Evolutionary conservation across 345 rosid species (phyloP), one percentile per base, ranked within the genome.

Genomic region (Rubroshorea leprosula): DNA sequence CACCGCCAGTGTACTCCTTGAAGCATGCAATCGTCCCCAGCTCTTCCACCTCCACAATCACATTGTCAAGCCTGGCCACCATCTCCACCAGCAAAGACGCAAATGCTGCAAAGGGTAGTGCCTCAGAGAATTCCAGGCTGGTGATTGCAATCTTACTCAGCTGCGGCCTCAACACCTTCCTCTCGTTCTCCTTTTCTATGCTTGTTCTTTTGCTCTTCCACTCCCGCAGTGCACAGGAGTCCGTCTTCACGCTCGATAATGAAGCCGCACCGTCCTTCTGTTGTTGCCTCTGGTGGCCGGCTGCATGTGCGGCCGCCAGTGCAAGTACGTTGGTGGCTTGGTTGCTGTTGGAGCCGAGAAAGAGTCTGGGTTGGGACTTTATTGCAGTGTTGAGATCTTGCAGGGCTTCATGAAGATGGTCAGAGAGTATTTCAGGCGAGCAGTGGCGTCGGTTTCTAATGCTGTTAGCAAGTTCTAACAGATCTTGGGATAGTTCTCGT

Each of bases 41-140:
- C 50, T 90, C 93, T 54, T 87, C 82, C 2, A 80, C 90, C 65
- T 87, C 87, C 61, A 72, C 86, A 6, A 83, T 83, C 35, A 85
- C 81, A 26, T 46, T 81, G 51, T 87, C 94, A 5, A 90, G 87
- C 79, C 83, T 78, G 3, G 89, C 91, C 27, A 87, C 86, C 25
- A 80, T 73, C 57, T 90, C 91, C 68, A 82, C 82, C 3, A 90
- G 76, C 73, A 83, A 60, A 20, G 91, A 83, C 8, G 90, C 95
- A 59, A 90, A 90, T 24, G 91, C 91, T 7, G 96, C 87, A 10
- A 90, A 85, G 0, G 97, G 97, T 45, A 90, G 84, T n/a, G 96
- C 96, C 56, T 87, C 89, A 1, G 87, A 81, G 72, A 90, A 90
- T 53, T 87, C 93, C 0, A 87, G 74, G 21, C 84, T 77, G 0